Evolutionary conservation across 768 basidiomycete genomes (phyloP).

Genomic region (Tricholoma flavovirens): DNA sequence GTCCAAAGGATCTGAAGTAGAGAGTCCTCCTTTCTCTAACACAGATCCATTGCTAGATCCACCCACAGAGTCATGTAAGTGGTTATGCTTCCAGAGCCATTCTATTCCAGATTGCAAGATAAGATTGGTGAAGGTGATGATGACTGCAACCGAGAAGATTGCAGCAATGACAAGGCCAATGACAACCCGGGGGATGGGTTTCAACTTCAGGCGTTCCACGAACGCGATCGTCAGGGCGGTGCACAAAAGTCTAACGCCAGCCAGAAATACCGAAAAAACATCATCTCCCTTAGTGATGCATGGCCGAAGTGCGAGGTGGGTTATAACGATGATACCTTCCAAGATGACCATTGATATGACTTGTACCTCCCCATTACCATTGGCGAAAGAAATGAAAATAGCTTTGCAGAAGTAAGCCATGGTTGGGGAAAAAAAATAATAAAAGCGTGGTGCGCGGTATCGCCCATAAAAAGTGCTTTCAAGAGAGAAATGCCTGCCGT

Average conservation of each 20-base stretch:
- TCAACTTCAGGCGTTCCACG: slow-evolving; percentile 54
- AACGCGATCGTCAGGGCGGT: slow-evolving; percentile 76
- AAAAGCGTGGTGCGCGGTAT: slow-evolving; percentile 62
- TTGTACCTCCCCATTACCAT: slow-evolving; percentile 59
- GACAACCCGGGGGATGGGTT: slow-evolving; percentile 74
- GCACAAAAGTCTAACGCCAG: slow-evolving; percentile 61
- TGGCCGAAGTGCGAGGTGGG: slow-evolving; percentile 53
- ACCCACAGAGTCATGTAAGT: neutral
- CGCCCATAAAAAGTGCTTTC: slow-evolving; percentile 60
- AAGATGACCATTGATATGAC: slow-evolving; percentile 60
- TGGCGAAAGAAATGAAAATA: slow-evolving; percentile 63
- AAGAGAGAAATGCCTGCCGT: slow-evolving; percentile 30
- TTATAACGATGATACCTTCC: slow-evolving; percentile 55
- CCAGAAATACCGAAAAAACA: slow-evolving; percentile 61
- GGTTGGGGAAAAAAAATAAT: slow-evolving; percentile 57
- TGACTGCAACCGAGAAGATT: slow-evolving; percentile 62
- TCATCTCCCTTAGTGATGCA: slow-evolving; percentile 65
- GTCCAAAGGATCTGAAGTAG: slow-evolving; percentile 8
- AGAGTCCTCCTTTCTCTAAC: slow-evolving; percentile 31
- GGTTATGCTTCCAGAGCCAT: slow-evolving; percentile 22
- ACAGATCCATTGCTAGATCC: slow-evolving; percentile 27
- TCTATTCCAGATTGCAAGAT: slow-evolving; percentile 42
- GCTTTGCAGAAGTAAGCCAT: slow-evolving; percentile 60
- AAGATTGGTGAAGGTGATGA: slow-evolving; percentile 66
- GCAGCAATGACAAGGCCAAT: slow-evolving; percentile 74